Evolutionary conservation across 1,284 basidiomycete species (phyloP).

Genomic region (Coniferiporia sulphurascens): DNA sequence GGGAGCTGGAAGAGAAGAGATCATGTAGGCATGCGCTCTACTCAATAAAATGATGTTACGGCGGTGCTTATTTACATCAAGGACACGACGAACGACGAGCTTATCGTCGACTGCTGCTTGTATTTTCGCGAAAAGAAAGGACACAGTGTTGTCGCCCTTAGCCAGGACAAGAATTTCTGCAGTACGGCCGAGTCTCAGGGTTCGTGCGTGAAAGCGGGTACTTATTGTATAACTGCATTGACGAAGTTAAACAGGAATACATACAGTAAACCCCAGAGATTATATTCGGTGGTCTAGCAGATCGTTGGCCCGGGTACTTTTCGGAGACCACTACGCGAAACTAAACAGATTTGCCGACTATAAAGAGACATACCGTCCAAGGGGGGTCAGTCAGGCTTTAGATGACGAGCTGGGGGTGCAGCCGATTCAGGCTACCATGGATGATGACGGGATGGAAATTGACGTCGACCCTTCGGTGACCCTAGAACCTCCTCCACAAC

Average conservation of each 20-base stretch:
- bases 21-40: constrained; percentile 28
- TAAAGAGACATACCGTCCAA: constrained; percentile 28
- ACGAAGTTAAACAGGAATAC: constrained; percentile 12
- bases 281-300: constrained; percentile 15
- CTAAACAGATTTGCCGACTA: constrained; percentile 29
- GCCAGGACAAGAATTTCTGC: constrained; percentile 60
- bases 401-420: constrained; percentile 13
- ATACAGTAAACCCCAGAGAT: constrained; percentile 13
- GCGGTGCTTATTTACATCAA: background rate
- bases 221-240: background rate
- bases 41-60: background rate
- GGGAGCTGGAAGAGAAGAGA: constrained; percentile 52
- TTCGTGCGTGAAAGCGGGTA: constrained; percentile 27
- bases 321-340: constrained; percentile 37
- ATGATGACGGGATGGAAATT: constrained; percentile 52
- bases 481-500: constrained; percentile 28
- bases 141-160: constrained; percentile 43
- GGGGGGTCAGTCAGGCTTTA: constrained; percentile 25
- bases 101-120: constrained; percentile 68
- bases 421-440: constrained; percentile 21
- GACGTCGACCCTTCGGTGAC: constrained; percentile 41
- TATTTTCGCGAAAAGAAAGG: constrained; percentile 38
- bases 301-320: constrained; percentile 38
- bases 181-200: constrained; percentile 48
- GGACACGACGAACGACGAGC: constrained; percentile 53